phyloP scores from a whole-genome alignment of 169 alveolate species.

The Plasmodium cynomolgi region DNA sequence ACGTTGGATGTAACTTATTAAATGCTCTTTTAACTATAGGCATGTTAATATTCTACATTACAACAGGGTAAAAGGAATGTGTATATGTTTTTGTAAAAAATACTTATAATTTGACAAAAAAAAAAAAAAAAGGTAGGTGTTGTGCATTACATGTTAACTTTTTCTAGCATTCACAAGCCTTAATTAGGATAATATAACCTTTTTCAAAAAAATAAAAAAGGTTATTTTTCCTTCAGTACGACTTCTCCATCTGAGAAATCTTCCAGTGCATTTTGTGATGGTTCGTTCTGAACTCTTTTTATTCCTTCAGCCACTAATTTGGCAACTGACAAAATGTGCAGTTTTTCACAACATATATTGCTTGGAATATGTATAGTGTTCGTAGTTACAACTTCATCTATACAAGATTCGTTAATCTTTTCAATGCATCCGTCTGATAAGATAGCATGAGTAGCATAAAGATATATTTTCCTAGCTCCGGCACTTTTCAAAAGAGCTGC shows the following conservation, averaged over 20 bases:
- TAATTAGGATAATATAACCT: constrained; percentile 55
- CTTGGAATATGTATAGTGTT: constrained; percentile 81
- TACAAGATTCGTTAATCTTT: constrained; percentile 79
- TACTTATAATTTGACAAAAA: not conserved
- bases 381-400: constrained; percentile 86
- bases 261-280: constrained; percentile 78
- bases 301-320: constrained; percentile 86
- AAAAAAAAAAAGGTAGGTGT: not conserved
- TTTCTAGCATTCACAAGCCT: not conserved
- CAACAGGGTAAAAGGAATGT: constrained; percentile 4
- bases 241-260: constrained; percentile 88
- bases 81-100: not conserved
- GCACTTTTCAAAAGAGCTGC: constrained; percentile 85
- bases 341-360: constrained; percentile 79
- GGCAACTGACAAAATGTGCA: constrained; percentile 81
- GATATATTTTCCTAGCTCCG: constrained; percentile 91
- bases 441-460: constrained; percentile 92
- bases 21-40: constrained; percentile 40
- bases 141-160: not conserved
- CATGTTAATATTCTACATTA: constrained; percentile 54
- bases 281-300: constrained; percentile 80
- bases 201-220: constrained; percentile 85
- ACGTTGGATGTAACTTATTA: constrained; percentile 8
- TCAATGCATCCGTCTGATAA: constrained; percentile 85
- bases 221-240: constrained; percentile 87